Evolutionary conservation across 805 yeast species (phyloP), one percentile per base, ranked within the genome.

Genomic region (Teunomyces gatunensis): DNA sequence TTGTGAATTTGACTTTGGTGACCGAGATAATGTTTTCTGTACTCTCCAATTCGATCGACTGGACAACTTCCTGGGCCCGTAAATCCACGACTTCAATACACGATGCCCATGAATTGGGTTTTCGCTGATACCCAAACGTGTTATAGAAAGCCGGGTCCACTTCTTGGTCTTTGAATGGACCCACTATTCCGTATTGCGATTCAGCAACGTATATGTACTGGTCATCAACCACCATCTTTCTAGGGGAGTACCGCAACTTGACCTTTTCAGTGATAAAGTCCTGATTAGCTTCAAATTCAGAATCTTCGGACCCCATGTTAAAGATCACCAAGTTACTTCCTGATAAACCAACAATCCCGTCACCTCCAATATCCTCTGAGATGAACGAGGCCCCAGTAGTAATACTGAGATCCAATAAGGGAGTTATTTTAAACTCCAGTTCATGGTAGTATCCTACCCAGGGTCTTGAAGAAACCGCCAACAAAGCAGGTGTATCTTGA

Each of bases 261-360:
- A 78, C 51, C 30, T 68, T 67, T 9, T 51, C 47, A 1, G 65
- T 51, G n/a, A 53, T 51, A 42, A 66, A 64, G 39, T 68, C 69
- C 39, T 60, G 58, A 44, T 51, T 55, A 6, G 51, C 52, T 43
- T 64, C 59, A 44, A 67, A 61, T 5, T 55, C 64, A 2, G 58
- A 48, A 11, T 61, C 61, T 28, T 67, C 73, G 29, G 71, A 75
- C 5, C 81, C 84, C 30, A 81, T 59, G 0, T 82, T 75, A 56
- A 84, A 75, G 27, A 87, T 85, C 2, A 75, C 64, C 48, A 89
- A 65, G 17, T 68, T 73, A 37, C 71, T 72, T 2, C 76, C 79
- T 33, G 71, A 69, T 13, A 87, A 71, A 0, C 87, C 90, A 23
- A 89, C 81, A 3, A 84, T 67, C 1, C 92, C 92, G 44, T 68